These are phyloP conservation scores for Globisporangium lucens DNA, from an alignment of 352 stramenopile genomes.

Conservation along the genomic window DNA sequence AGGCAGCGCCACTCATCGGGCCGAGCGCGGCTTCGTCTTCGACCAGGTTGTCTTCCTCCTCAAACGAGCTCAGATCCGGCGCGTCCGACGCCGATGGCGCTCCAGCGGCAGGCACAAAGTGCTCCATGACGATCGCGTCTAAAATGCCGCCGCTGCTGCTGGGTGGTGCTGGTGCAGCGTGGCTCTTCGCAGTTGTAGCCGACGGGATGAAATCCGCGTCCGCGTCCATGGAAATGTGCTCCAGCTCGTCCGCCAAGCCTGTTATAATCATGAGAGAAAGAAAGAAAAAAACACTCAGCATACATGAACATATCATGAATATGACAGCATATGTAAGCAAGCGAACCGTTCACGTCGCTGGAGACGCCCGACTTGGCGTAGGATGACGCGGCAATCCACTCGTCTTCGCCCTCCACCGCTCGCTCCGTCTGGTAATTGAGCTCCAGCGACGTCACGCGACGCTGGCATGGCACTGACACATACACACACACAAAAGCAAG, in stretches of 20 bases:
- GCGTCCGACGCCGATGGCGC: constrained; percentile 15
- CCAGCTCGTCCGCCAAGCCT: constrained; percentile 55
- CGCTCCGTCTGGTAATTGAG: constrained; percentile 70
- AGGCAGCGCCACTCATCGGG: constrained; percentile 27
- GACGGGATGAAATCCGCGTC: constrained; percentile 7
- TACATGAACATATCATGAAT: background rate
- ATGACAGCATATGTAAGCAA: constrained; percentile 15
- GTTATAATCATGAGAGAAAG: background rate
- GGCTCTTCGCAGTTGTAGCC: background rate
- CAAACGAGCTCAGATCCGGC: constrained; percentile 65
- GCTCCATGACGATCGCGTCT: constrained; percentile 69
- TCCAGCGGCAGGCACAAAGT: constrained; percentile 31
- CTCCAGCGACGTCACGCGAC: constrained; percentile 74
- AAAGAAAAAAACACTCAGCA: background rate
- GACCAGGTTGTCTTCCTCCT: constrained; percentile 75
- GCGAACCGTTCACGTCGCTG: constrained; percentile 27
- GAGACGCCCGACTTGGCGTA: constrained; percentile 44
- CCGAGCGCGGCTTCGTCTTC: constrained; percentile 58
- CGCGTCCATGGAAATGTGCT: constrained; percentile 55
- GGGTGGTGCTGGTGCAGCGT: background rate
- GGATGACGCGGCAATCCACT: constrained; percentile 89
- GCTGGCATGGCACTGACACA: constrained; percentile 79
- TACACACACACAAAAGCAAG: background rate
- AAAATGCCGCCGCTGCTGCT: constrained; percentile 36
- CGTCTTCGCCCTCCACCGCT: constrained; percentile 79